Evolutionary conservation across 768 basidiomycete species (phyloP).

Genomic region (Postia placenta): DNA sequence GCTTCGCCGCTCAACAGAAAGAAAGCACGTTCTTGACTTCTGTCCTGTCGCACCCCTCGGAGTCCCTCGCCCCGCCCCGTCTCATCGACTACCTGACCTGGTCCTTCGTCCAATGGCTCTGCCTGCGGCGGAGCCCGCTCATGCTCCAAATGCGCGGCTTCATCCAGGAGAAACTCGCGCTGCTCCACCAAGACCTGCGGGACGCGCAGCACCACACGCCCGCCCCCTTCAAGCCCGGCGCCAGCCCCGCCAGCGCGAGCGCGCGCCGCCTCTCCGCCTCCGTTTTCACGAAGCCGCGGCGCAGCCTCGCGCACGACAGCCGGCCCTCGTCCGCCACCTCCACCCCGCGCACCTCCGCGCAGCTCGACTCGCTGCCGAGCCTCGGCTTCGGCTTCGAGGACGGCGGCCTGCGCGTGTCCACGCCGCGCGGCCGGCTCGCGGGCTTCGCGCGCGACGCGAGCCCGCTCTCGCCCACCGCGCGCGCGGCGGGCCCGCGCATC

Average conservation of each 20-base stretch:
- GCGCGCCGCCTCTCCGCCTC: constrained; percentile 41
- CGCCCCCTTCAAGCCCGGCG: constrained; percentile 1
- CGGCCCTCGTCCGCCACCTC: constrained; percentile 23
- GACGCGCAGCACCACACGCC: constrained; percentile 10
- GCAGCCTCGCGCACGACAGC: constrained; percentile 29
- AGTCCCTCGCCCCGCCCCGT: constrained; percentile 35
- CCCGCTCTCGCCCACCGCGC: constrained; percentile 28
- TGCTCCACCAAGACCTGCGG: constrained; percentile 47
- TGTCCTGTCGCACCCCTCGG: constrained; percentile 20
- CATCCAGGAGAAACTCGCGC: constrained; percentile 54
- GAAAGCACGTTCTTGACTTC: constrained; percentile 16
- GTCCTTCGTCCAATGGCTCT: constrained; percentile 66
- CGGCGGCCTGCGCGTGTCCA: constrained; percentile 12
- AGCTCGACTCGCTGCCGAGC: constrained; percentile 22
- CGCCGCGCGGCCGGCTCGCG: constrained; percentile 26
- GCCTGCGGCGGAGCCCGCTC: constrained; percentile 56
- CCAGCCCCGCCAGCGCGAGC: constrained; percentile 22
- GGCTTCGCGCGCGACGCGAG: constrained; percentile 37
- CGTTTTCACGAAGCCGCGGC: constrained; percentile 51
- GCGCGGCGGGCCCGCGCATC: constrained; percentile 41
- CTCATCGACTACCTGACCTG: constrained; percentile 67
- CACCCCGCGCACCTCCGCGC: constrained; percentile 41
- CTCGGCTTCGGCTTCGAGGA: constrained; percentile 19
- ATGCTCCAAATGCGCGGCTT: constrained; percentile 60
- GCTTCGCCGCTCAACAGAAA: constrained; percentile 12